A percentile compares a stretch with the other conserved stretches of the same genome.
phyloP scores from a whole-genome alignment of 2,329 filamentous ascomycete species.

The Xylaria sp. region DNA sequence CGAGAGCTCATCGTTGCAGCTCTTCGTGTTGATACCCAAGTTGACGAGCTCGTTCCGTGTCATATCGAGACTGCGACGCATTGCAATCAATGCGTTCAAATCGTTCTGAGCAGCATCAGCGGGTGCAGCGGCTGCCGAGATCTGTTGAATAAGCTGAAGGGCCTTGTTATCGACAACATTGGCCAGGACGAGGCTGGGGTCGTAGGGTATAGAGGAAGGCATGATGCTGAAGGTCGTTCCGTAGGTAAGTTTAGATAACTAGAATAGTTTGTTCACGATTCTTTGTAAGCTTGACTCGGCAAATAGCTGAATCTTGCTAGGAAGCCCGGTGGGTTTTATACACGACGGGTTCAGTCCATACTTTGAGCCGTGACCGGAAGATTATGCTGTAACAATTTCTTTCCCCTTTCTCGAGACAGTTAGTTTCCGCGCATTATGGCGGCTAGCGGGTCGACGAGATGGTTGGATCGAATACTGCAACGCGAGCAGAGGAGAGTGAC shows the following conservation, averaged over 20 bases:
- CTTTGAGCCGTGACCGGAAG: not conserved
- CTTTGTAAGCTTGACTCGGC: not conserved
- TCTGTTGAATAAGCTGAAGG: constrained; percentile 24
- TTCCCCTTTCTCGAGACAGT: not conserved
- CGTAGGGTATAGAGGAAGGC: not conserved
- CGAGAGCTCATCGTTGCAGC: not conserved
- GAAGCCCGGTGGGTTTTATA: not conserved
- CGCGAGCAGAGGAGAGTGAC: not conserved
- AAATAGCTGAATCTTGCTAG: not conserved
- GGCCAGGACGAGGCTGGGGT: constrained; percentile 10
- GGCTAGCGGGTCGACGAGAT: not conserved
- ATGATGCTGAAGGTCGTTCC: not conserved
- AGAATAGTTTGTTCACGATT: no score
- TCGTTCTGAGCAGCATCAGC: constrained; percentile 32
- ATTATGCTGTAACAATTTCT: not conserved
- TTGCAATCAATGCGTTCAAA: constrained; percentile 30
- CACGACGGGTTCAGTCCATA: not conserved
- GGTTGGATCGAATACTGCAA: not conserved
- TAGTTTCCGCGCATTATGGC: not conserved
- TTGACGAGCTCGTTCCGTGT: constrained; percentile 34
- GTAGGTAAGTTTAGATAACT: not conserved
- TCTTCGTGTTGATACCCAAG: constrained; percentile 27
- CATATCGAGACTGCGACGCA: constrained; percentile 33
- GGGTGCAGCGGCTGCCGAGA: constrained; percentile 18
- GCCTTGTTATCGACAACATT: constrained; percentile 26